Base-by-base conservation (phyloP, 1,284 basidiomycete species). In the Malassezia brasiliensis region DNA sequence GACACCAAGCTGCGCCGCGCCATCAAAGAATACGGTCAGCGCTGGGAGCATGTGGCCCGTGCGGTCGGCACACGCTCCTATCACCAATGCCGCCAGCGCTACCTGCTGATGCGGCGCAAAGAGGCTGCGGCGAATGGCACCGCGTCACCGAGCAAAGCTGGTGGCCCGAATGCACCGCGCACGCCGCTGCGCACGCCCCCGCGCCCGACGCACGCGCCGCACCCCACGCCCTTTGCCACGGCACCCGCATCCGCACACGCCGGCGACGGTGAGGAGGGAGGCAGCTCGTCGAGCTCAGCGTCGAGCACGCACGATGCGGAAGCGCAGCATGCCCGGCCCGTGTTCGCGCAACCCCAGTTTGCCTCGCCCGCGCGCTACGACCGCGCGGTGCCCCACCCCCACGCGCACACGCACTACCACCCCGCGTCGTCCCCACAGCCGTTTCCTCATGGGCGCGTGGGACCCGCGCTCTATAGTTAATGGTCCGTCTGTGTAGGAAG, bases 1-100 rank as follows among this genome's bases (percentile, higher is more conserved):
- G 72, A 74, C 48, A 59, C 59, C 32, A 71, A 72, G 62, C 63
- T 74, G 50, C 61, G 65, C 9, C 59, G 61, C 5, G 72, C 72
- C 6, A 73, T 74, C 53, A 64, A 64, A 48, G 65, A 73, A 56
- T 64, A 71, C 41, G 72, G 72, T 5, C 72, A 74, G 48, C 61
- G 69, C 2, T 74, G 72, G 72, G 72, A 74, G 46, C 62, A 67
- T n/a, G 68, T 74, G 47, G 69, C 72, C 2, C 64, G 69, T 20
- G 68, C 68, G 8, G 72, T 74, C 8, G 71, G 69, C 8, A 73
- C 72, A 11, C 57, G 72, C 19, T 69, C 71, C 20, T 74, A 74
- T 50, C 72, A 74, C 47, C 72, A 74, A 47, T 74, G 72, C 56
- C 65, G 72, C 15, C 72, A 74, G 59, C 62, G 72, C 30, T 71